Percentiles rank a stretch among this genome's conserved stretches.
Conservation (phyloP, 768 basidiomycete species). For the Kwoniella sp. region DNA sequence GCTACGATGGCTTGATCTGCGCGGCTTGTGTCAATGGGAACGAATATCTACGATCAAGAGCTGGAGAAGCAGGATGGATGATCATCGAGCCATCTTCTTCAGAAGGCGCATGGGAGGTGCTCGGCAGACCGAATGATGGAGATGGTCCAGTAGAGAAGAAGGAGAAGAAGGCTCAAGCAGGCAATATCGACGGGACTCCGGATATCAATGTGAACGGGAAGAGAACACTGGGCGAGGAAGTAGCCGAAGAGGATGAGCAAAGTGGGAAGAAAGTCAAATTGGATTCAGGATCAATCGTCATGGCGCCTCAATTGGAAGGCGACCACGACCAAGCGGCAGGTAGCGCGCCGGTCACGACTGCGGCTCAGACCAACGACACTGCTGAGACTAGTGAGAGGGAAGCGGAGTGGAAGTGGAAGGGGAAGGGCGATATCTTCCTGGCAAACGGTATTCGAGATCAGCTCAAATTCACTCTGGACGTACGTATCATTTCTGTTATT, state of each 20-base stretch:
- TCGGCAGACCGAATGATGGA: conserved; percentile 12
- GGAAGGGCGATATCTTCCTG: conserved; percentile 53
- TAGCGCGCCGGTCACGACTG: not conserved
- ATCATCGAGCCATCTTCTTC: conserved; percentile 37
- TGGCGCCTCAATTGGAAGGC: too few relatives aligned
- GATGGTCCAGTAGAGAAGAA: not conserved
- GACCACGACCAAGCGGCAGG: not conserved
- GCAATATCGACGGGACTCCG: not conserved
- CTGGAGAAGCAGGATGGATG: conserved; percentile 52
- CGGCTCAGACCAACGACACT: not conserved
- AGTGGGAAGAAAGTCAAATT: conserved; percentile 6
- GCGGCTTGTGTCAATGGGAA: conserved; percentile 34
- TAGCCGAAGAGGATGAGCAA: not conserved
- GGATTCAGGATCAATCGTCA: too few relatives aligned
- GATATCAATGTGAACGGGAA: conserved; percentile 1
- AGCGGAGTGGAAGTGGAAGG: conserved; percentile 10
- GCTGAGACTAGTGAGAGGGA: not conserved
- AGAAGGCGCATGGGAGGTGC: not conserved
- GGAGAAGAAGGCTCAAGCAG: conserved; percentile 2
- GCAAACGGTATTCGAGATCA: conserved; percentile 39
- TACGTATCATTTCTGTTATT: conserved; percentile 27
- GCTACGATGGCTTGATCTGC: conserved; percentile 52
- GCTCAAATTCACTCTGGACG: conserved; percentile 31
- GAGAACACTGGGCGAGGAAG: conserved; percentile 6
- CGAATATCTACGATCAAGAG: conserved; percentile 21